Conservation (phyloP, 371 early-diverging fungal genomes). For the Haplosporangium sp. region DNA sequence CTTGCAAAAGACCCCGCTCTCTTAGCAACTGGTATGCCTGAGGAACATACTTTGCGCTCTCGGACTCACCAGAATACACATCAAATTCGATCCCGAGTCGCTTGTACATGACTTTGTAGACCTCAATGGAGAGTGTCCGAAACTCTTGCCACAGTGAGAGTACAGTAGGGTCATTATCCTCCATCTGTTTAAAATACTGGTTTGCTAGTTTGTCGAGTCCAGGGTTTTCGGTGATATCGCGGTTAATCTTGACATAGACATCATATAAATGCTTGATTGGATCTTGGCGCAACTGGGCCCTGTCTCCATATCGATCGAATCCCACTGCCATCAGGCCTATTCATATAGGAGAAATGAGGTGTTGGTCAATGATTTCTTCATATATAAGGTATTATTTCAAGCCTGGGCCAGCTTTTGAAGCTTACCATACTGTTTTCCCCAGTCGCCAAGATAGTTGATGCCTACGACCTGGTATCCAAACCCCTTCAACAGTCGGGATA, state of each 20-base stretch:
- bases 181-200: constrained; percentile 94
- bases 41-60: constrained; percentile 78
- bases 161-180: constrained; percentile 81
- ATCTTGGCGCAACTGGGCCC: constrained; percentile 81
- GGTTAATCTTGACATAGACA: constrained; percentile 95
- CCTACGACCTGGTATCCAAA: constrained; percentile 91
- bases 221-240: constrained; percentile 64
- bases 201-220: constrained; percentile 82
- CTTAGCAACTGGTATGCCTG: constrained; percentile 73
- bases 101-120: constrained; percentile 88
- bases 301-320: constrained; percentile 83
- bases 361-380: no score
- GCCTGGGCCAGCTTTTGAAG: neutral
- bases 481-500: constrained; percentile 83
- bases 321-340: constrained; percentile 94
- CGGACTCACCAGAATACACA: constrained; percentile 97
- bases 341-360: no score
- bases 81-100: constrained; percentile 94
- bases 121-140: constrained; percentile 87
- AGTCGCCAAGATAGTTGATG: constrained; percentile 99
- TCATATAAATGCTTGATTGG: constrained; percentile 96
- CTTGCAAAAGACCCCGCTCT: constrained; percentile 64
- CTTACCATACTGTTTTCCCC: constrained; percentile 99
- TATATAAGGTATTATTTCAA: no score
- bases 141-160: constrained; percentile 89